Evolutionary conservation across 371 early-diverging fungal species (phyloP), one percentile per base, ranked within the genome.

Genomic region (Globomyces sp.): DNA sequence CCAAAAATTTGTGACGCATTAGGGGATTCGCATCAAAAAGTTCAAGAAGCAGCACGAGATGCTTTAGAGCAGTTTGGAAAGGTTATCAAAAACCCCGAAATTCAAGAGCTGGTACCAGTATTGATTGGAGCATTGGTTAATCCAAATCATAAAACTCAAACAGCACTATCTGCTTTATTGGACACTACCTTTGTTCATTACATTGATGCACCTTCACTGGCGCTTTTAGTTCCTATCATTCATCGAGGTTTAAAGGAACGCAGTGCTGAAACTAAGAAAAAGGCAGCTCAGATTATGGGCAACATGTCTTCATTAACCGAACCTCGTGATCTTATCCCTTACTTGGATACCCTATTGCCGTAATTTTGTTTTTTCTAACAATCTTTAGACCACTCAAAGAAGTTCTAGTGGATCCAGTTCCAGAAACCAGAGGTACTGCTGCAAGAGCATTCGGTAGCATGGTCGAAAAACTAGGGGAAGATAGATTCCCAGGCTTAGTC

Each of bases 61-160:
- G 93, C 99, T 0, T 81, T 98, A 66, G 83, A 87, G 51, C 79
- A 85, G 50, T 97, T 97, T 70, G 96, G 95, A 62, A 86, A 90
- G 53, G 96, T 98, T 45, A 98, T 98, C 74, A 90, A 89, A 70
- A 97, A 96, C 66, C 99, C 99, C 11, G 99, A 98, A 76, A 95
- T 98, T 70, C 92, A 93, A 74, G 85, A 78, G 34, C 78, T 96
- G 52, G 96, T 94, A 4, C 95, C 97, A 5, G 79, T 81, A 52
- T 77, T 98, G 65, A 75, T 98, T 74, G 84, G 86, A 9, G 96
- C 96, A 2, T 85, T 98, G 37, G 88, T 88, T 57, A 92, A 98
- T 70, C 97, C 97, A 47, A 90, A 92, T 68, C 71, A 75, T 55
- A 88, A 94, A 76, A 96, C 96, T 0, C 81, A 82, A 49, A 74